Evolutionary conservation across 75 land plant genomes (phyloP).

Genomic region (Selaginella moellendorffii): DNA sequence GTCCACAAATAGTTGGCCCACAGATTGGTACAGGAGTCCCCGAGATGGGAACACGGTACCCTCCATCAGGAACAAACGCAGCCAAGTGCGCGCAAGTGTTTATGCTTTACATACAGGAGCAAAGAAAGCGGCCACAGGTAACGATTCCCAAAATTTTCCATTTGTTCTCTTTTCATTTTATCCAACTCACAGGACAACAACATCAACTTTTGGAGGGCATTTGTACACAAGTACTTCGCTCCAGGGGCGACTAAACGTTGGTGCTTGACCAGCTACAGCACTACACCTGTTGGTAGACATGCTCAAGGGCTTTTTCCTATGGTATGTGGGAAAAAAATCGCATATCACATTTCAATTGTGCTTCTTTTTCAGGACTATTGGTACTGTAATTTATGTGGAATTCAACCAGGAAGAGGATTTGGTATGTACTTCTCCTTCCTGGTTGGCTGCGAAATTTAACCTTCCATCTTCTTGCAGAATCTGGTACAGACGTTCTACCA

Average conservation of each 20-base stretch:
- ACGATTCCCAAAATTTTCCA: neutral
- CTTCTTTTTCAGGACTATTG: conserved; percentile 37
- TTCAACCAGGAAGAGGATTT: conserved; percentile 38
- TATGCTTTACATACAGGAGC: conserved; percentile 29
- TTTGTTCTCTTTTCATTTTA: conserved; percentile 1
- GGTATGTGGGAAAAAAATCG: no score
- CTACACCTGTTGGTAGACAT: conserved; percentile 31
- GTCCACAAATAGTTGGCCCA: neutral
- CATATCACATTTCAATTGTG: no score
- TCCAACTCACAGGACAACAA: conserved; percentile 35
- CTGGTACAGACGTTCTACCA: conserved; percentile 35
- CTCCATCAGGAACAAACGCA: conserved; percentile 17
- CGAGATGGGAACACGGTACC: conserved; percentile 12
- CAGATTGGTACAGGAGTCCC: conserved; percentile 1
- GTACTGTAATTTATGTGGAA: conserved; percentile 36
- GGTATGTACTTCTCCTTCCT: conserved; percentile 18
- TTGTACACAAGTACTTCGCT: conserved; percentile 26
- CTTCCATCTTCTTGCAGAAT: conserved; percentile 16
- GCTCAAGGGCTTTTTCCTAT: conserved; percentile 39
- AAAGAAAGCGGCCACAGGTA: conserved; percentile 24
- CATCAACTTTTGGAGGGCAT: conserved; percentile 27
- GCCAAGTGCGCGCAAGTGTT: conserved; percentile 25
- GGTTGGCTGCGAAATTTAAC: neutral
- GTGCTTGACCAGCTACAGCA: conserved; percentile 33
- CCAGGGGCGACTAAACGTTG: conserved; percentile 33